phyloP scores from a whole-genome alignment of 495 filamentous ascomycete genomes.

The Thozetella sp. region DNA sequence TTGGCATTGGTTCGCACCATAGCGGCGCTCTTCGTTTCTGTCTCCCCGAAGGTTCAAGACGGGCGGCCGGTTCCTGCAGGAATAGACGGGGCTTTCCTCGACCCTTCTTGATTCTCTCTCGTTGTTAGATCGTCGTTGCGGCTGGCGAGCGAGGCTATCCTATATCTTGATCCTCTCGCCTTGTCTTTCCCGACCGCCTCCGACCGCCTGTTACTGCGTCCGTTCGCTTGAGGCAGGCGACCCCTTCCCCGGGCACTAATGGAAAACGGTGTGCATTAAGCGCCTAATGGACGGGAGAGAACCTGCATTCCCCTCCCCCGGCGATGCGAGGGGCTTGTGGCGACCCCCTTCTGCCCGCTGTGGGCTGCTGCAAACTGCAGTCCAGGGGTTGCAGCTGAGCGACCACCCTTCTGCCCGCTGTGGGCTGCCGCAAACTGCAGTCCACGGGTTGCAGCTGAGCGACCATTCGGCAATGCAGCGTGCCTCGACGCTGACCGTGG shows the following conservation, averaged over 20 bases:
- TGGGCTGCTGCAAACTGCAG: neutral
- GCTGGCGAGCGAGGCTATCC: too few relatives aligned
- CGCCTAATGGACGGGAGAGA: neutral
- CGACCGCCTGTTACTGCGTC: neutral
- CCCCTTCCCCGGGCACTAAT: conserved; percentile 1
- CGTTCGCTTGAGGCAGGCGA: neutral
- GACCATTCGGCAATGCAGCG: neutral
- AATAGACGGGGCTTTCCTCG: neutral
- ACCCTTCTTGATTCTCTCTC: neutral
- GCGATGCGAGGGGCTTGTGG: neutral
- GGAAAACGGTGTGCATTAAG: neutral
- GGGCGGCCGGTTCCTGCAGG: neutral
- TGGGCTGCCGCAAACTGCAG: neutral
- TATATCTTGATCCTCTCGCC: too few relatives aligned
- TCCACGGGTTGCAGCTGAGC: neutral
- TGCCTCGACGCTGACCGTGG: neutral
- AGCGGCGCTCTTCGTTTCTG: neutral
- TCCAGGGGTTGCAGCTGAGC: neutral
- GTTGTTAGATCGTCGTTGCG: too few relatives aligned
- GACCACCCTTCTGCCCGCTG: neutral
- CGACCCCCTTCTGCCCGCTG: neutral
- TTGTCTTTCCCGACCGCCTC: neutral
- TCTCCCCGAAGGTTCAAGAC: too few relatives aligned
- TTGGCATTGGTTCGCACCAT: neutral
- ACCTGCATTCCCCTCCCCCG: neutral